Evolutionary conservation across 1,284 basidiomycete genomes (phyloP).

Genomic region (Melampsora occidentalis): DNA sequence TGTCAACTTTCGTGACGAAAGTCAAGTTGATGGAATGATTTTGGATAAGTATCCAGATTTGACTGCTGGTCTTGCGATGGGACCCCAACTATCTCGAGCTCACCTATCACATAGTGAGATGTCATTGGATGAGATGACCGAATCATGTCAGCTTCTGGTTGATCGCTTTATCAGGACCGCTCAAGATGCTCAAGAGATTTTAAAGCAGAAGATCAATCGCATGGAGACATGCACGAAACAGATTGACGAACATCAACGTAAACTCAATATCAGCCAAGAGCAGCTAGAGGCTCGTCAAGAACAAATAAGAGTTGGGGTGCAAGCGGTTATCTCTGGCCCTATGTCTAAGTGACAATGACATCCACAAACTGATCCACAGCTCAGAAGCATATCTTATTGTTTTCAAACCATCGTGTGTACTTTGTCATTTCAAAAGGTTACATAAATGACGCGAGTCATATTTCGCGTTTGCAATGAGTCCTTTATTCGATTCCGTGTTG

Average conservation of each 20-base stretch:
- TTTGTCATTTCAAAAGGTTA: too few species aligned
- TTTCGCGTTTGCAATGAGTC: too few species aligned
- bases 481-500: too few species aligned
- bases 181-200: background rate
- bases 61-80: background rate
- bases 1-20: background rate
- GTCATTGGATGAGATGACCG: background rate
- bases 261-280: background rate
- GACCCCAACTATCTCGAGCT: background rate
- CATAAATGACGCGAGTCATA: too few species aligned
- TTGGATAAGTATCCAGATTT: constrained; percentile 4
- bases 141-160: background rate
- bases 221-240: background rate
- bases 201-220: background rate
- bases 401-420: too few species aligned
- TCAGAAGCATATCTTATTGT: too few species aligned
- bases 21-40: background rate
- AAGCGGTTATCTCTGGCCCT: background rate
- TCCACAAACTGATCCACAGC: too few species aligned
- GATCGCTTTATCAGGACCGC: background rate
- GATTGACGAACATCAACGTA: background rate
- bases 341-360: too few species aligned
- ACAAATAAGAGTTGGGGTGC: background rate
- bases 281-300: background rate
- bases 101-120: background rate